Evolutionary conservation across 768 basidiomycete genomes (phyloP).

Genomic region (Russula compacta): DNA sequence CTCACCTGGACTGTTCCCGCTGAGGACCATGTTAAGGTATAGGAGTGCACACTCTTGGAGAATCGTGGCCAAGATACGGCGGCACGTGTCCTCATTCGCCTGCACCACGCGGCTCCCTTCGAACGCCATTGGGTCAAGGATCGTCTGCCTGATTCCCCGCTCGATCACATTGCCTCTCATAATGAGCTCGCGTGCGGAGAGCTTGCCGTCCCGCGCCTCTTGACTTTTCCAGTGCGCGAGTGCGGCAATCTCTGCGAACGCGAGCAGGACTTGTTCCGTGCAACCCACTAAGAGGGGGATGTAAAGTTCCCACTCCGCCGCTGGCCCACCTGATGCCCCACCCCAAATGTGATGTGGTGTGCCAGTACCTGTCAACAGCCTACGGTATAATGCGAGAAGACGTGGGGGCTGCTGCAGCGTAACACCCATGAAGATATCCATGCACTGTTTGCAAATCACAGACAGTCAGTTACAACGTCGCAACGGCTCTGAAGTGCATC

Average conservation of each 20-base stretch:
- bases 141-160: slow-evolving; percentile 45
- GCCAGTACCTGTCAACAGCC: slow-evolving; percentile 42
- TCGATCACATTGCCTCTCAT: slow-evolving; percentile 66
- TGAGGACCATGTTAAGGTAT: slow-evolving; percentile 19
- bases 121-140: slow-evolving; percentile 28
- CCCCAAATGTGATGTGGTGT: slow-evolving; percentile 37
- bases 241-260: slow-evolving; percentile 63
- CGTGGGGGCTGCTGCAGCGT: slow-evolving; percentile 53
- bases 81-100: slow-evolving; percentile 13
- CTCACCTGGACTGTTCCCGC: slow-evolving; percentile 20
- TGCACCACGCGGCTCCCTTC: slow-evolving; percentile 27
- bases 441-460: slow-evolving; percentile 42
- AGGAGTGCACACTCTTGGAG: slow-evolving; percentile 17
- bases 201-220: slow-evolving; percentile 51
- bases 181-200: slow-evolving; percentile 69
- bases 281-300: slow-evolving; percentile 70
- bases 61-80: slow-evolving; percentile 18
- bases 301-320: slow-evolving; percentile 36
- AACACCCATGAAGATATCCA: slow-evolving; percentile 66
- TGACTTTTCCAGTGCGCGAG: slow-evolving; percentile 68
- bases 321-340: slow-evolving; percentile 23
- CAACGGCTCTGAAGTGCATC: background rate
- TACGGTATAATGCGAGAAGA: slow-evolving; percentile 57
- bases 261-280: slow-evolving; percentile 69
- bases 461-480: background rate